Base-by-base conservation (phyloP, 2,329 filamentous ascomycete species). In the Exserohilum rostratum region DNA sequence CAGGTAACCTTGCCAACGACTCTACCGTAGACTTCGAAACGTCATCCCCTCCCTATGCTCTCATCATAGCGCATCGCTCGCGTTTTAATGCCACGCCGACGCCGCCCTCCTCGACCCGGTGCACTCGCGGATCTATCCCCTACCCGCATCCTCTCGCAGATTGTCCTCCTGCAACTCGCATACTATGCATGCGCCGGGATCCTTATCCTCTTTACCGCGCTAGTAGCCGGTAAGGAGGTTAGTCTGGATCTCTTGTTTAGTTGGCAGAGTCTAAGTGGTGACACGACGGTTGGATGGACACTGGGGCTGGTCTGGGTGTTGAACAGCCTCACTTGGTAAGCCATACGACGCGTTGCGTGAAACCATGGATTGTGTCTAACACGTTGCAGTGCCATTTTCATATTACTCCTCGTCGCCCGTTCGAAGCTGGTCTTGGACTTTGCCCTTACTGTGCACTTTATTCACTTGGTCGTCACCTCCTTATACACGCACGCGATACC, bases 391-490 rank as follows among this genome's bases (percentile, higher is more conserved):
- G 86, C 91, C 37, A 86, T 96, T 54, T 90, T 91, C 37, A 88
- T 97, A 53, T 86, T 96, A 46, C 78, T 93, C 49, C 81, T 98
- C 53, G 86, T 99, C 64, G 87, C 89, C 17, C 91, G 95, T 58
- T 95, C 90, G 43, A 98, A 98, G 76, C 89, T 98, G 57, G 90
- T 98, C 46, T 91, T 91, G 64, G 95, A 99, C 77, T 99, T 98
- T 74, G 90, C 91, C 29, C 80, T 97, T 20, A 96, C 93, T 2
- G 84, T 97, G 15, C 91, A 96, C 78, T 84, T 90, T 73, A 80
- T 96, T 37, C 90, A 96, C 73, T 84, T 96, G 48, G 61, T 95
- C 67, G 76, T 91, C 67, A 90, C 90, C 25, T 88, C 87, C 17
- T 74, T 96, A 30, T 96, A 96, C 76, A 88, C 90, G 3, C 86